Evolutionary conservation across 805 yeast species (phyloP), one percentile per base, ranked within the genome.

Genomic region (Starmerella tilneyi): DNA sequence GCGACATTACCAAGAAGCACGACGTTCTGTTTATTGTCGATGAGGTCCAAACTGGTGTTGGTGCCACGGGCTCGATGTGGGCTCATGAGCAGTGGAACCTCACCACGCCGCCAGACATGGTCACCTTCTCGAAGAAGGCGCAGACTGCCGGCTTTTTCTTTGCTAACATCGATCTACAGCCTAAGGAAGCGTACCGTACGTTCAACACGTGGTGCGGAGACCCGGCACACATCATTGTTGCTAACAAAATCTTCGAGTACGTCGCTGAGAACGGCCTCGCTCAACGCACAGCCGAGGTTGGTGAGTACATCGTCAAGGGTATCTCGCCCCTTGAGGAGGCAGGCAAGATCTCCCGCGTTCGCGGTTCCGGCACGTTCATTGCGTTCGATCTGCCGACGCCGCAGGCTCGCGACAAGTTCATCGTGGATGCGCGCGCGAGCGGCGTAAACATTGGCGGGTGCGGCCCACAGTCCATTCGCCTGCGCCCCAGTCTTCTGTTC

Each of bases 151-250:
- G 94, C 48, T 84, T 77, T 73, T 83, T 73, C 73, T 84, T 78
- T 77, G 77, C 75, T 57, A 76, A 79, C 66, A 78, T 81, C 39
- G 79, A 77, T 57, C 66, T 83, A 49, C 71, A 79, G 55, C 94
- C 94, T 59, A 71, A 76, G 64, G 63, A 66, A 59, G 78, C 94
- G n/a, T 83, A 80, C 73, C 77, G 94, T 64, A 94, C 84, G 71
- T 83, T 83, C 75, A 83, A 83, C 77, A 83, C 94, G 48, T 83
- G 94, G 94, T 81, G 89, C 68, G 94, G 94, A 58, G 94, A 83
- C 67, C 88, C 94, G 63, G 80, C 86, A 48, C 77, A 79, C 66
- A 73, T 81, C 62, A 68, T 83, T 57, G 70, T 84, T 57, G 82
- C 88, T 46, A 78, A 81, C 59, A 77, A 84, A 53, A 81, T 84